These are phyloP conservation scores for Aspergillus candidus DNA, from an alignment of 2,329 filamentous ascomycete genomes.

Conservation along the genomic window DNA sequence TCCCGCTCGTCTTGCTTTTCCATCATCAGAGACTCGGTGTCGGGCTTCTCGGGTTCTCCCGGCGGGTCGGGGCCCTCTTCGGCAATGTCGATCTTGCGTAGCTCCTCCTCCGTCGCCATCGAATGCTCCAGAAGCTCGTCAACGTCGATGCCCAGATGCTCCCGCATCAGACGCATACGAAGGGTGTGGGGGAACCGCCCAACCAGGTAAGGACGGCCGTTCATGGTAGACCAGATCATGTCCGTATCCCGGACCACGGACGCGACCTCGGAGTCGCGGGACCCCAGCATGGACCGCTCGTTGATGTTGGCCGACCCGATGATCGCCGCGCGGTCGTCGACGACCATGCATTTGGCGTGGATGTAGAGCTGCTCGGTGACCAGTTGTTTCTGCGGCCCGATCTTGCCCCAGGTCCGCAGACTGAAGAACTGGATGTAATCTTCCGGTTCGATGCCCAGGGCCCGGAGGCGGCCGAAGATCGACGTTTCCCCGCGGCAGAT, in stretches of 20 bases:
- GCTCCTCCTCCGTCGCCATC: slow-evolving; percentile 60
- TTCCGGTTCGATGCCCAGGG: slow-evolving; percentile 79
- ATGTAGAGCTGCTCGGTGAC: slow-evolving; percentile 98
- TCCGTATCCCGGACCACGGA: slow-evolving; percentile 87
- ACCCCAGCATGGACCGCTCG: slow-evolving; percentile 89
- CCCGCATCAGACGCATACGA: slow-evolving; percentile 88
- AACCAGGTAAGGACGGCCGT: slow-evolving; percentile 78
- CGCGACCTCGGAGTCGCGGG: slow-evolving; percentile 85
- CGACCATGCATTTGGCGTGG: slow-evolving; percentile 93
- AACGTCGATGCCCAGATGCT: slow-evolving; percentile 92
- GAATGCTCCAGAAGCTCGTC: slow-evolving; percentile 83
- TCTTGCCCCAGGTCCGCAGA: slow-evolving; percentile 83
- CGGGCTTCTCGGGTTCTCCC: slow-evolving; percentile 16
- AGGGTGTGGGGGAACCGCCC: slow-evolving; percentile 89
- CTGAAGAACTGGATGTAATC: slow-evolving; percentile 96
- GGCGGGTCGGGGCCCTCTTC: slow-evolving; percentile 36
- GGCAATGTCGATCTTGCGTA: slow-evolving; percentile 53
- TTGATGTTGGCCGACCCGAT: slow-evolving; percentile 99
- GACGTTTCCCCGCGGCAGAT: slow-evolving; percentile 90
- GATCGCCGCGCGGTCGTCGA: slow-evolving; percentile 85
- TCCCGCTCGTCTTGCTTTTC: slow-evolving; percentile 38
- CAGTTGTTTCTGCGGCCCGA: slow-evolving; percentile 72
- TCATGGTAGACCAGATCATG: slow-evolving; percentile 89
- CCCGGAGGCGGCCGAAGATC: slow-evolving; percentile 79
- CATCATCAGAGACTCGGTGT: slow-evolving; percentile 27